A percentile compares a stretch with the other conserved stretches of the same genome.
phyloP scores from a whole-genome alignment of 1,284 basidiomycete genomes.

The Ceratobasidium papillatum region DNA sequence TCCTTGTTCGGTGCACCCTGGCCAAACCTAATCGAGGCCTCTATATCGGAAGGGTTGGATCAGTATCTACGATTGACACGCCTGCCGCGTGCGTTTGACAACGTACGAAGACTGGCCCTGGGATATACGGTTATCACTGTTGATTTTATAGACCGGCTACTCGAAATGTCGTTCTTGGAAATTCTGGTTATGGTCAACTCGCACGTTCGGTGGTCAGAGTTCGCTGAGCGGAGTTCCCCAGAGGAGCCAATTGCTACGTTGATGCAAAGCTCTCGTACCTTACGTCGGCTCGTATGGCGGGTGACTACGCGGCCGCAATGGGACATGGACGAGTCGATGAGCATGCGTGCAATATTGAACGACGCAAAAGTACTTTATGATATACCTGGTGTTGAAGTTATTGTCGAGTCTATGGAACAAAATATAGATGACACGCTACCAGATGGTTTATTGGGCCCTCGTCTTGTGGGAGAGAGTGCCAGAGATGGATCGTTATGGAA shows the following conservation, averaged over 20 bases:
- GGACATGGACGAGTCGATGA: conserved; percentile 20
- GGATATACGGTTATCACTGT: conserved; percentile 22
- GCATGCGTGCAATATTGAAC: not conserved
- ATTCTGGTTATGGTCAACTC: conserved; percentile 36
- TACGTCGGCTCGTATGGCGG: conserved; percentile 30
- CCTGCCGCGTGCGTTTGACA: conserved; percentile 30
- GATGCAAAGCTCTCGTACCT: not conserved
- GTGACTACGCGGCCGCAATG: conserved; percentile 25
- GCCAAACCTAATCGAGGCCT: conserved; percentile 28
- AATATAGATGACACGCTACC: conserved; percentile 19
- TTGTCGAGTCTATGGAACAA: conserved; percentile 9
- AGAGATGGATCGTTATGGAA: conserved; percentile 30
- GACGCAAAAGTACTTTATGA: conserved; percentile 20
- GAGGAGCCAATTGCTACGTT: conserved; percentile 13
- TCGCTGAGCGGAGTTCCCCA: conserved; percentile 11
- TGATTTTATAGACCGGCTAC: conserved; percentile 3
- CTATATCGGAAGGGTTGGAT: conserved; percentile 34
- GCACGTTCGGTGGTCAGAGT: conserved; percentile 27
- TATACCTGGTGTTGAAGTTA: conserved; percentile 34
- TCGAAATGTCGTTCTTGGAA: conserved; percentile 11
- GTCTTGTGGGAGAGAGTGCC: conserved; percentile 22
- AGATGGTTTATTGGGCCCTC: conserved; percentile 21
- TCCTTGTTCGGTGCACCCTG: conserved; percentile 5
- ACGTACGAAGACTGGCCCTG: conserved; percentile 15
- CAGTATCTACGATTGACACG: conserved; percentile 25